These are phyloP conservation scores for Hypomyces perniciosus DNA, from an alignment of 2,329 filamentous ascomycete species.

Conservation along the genomic window DNA sequence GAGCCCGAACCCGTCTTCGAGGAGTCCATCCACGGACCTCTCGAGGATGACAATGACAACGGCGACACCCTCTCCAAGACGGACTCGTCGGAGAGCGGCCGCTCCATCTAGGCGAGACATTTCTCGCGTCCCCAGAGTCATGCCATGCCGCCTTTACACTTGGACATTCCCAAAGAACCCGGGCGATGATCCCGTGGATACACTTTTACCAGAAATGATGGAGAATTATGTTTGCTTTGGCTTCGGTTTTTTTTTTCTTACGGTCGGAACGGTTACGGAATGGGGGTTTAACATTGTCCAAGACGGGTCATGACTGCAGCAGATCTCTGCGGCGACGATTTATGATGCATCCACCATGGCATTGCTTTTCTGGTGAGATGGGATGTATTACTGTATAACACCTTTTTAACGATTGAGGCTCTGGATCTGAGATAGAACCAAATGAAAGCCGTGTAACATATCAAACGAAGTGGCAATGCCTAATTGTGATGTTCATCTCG, in stretches of 20 bases:
- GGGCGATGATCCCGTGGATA: not conserved
- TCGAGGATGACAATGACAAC: constrained; percentile 53
- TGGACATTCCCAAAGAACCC: not conserved
- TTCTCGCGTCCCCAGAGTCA: constrained; percentile 14
- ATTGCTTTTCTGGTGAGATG: constrained; percentile 12
- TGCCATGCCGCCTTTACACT: constrained; percentile 8
- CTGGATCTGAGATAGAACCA: constrained; percentile 12
- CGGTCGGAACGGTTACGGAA: not conserved
- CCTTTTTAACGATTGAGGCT: constrained; percentile 14
- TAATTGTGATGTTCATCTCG: not conserved
- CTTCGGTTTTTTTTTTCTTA: not conserved
- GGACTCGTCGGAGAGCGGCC: constrained; percentile 53
- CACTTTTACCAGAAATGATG: constrained; percentile 25
- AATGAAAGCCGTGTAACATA: constrained; percentile 14
- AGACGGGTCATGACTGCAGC: constrained; percentile 1
- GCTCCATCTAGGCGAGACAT: constrained; percentile 39
- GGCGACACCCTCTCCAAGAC: constrained; percentile 49
- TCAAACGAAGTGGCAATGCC: not conserved
- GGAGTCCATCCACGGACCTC: constrained; percentile 70
- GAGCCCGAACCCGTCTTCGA: constrained; percentile 91
- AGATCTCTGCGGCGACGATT: constrained; percentile 5
- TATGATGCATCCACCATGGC: constrained; percentile 13
- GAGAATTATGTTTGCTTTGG: constrained; percentile 14
- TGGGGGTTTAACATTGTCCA: constrained; percentile 4
- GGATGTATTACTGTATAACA: constrained; percentile 29